These are phyloP conservation scores for Elsinoe arachidis DNA, from an alignment of 2,329 filamentous ascomycete genomes.

Conservation along the genomic window DNA sequence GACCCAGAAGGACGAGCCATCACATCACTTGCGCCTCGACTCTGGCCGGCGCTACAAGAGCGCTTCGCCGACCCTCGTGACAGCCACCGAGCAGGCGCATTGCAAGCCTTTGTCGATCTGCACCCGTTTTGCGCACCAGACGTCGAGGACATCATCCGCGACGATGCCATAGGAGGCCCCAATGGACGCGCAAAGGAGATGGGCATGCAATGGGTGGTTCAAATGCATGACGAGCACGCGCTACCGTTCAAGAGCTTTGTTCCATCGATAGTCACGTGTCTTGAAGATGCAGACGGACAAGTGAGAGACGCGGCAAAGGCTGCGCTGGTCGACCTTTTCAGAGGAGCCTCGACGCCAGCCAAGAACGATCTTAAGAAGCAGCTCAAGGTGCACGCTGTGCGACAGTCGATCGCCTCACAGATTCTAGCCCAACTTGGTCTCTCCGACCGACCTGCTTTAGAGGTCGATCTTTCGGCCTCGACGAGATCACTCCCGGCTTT, in stretches of 20 bases:
- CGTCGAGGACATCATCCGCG: slow-evolving; percentile 71
- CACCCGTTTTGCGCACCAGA: slow-evolving; percentile 62
- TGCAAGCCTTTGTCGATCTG: slow-evolving; percentile 68
- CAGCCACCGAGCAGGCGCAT: slow-evolving; percentile 66
- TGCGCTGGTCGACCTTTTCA: slow-evolving; percentile 79
- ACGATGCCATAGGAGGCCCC: slow-evolving; percentile 67
- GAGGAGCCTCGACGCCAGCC: slow-evolving; percentile 47
- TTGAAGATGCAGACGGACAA: slow-evolving; percentile 83
- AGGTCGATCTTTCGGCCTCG: slow-evolving; percentile 30
- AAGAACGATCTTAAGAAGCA: slow-evolving; percentile 86
- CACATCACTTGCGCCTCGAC: slow-evolving; percentile 54
- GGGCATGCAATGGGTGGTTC: slow-evolving; percentile 72
- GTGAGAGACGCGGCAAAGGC: slow-evolving; percentile 78
- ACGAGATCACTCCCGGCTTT: slow-evolving; percentile 34
- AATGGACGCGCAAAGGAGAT: slow-evolving; percentile 78
- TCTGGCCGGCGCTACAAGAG: slow-evolving; percentile 69
- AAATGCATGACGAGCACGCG: slow-evolving; percentile 74
- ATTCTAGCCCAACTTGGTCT: slow-evolving; percentile 68
- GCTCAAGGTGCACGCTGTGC: slow-evolving; percentile 72
- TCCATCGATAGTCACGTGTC: slow-evolving; percentile 68
- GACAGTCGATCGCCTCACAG: slow-evolving; percentile 73
- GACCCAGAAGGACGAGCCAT: slow-evolving; percentile 65
- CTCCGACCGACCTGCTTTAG: slow-evolving; percentile 26
- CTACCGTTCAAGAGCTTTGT: slow-evolving; percentile 79
- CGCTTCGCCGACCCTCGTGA: slow-evolving; percentile 84